These are phyloP conservation scores for Schrenkiella parvula DNA, from an alignment of 345 rosid species.

Conservation along the genomic window DNA sequence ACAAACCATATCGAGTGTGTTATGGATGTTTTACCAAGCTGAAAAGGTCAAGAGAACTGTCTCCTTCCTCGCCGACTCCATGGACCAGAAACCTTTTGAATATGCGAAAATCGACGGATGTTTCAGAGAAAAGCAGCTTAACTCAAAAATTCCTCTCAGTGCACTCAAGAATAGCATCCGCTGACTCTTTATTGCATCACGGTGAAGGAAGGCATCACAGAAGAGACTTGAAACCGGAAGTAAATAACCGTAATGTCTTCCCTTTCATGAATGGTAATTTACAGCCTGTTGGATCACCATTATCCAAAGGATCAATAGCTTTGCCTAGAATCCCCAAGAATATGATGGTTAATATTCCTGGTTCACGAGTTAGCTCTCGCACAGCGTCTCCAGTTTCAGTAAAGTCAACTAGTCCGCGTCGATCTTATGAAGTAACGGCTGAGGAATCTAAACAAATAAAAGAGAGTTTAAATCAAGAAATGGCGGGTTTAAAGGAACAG, in stretches of 20 bases:
- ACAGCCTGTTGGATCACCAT: slow-evolving; percentile 33
- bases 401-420: slow-evolving; percentile 47
- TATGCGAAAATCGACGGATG: slow-evolving; percentile 34
- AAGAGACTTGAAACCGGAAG: slow-evolving; percentile 30
- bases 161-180: slow-evolving; percentile 45
- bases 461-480: slow-evolving; percentile 48
- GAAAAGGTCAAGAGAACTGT: slow-evolving; percentile 41
- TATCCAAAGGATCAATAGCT: slow-evolving; percentile 36
- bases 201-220: slow-evolving; percentile 42
- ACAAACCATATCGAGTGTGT: slow-evolving; percentile 84
- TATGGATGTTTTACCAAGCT: slow-evolving; percentile 75
- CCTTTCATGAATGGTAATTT: slow-evolving; percentile 38
- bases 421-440: slow-evolving; percentile 36
- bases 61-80: slow-evolving; percentile 35
- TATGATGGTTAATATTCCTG: slow-evolving; percentile 37
- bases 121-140: slow-evolving; percentile 38
- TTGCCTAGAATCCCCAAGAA: slow-evolving; percentile 36
- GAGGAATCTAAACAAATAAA: slow-evolving; percentile 53
- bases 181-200: slow-evolving; percentile 36
- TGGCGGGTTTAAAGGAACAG: slow-evolving; percentile 58
- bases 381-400: slow-evolving; percentile 48
- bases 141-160: slow-evolving; percentile 38
- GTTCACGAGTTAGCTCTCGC: slow-evolving; percentile 40
- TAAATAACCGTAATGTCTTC: slow-evolving; percentile 34
- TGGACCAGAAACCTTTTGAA: slow-evolving; percentile 38